Base-by-base conservation (phyloP, 768 basidiomycete species). In the Gyrodon lividus region DNA sequence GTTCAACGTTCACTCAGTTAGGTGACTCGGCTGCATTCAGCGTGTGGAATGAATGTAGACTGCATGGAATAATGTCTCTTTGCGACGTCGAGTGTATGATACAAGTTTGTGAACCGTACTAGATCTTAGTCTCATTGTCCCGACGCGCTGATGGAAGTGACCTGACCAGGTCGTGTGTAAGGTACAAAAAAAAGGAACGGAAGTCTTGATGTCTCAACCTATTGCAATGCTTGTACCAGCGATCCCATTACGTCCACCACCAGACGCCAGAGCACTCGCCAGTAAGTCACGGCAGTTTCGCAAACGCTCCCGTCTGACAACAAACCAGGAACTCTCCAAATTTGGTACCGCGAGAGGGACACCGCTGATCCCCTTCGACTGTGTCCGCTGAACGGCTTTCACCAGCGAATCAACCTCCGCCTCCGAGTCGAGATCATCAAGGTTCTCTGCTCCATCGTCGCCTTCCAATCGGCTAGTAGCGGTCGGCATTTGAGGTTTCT, bases 361-460 rank as follows among this genome's bases (percentile, higher is more conserved):
- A 5, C 79, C 84, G 37, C 86, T 73, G 22, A 83, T 57, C 2
- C 87, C 87, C 55, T 74, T 80, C 20, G 77, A 74, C 46, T 74
- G 75, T 1, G 86, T 82, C 2, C 67, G 65, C 43, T 79, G 75
- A 24, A 91, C 80, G 9, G 82, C 82, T 49, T 74, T 76, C 24
- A 87, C 77, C 22, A 93, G 74, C 13, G 82, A 79, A 46, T 94
- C 92, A 43, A 93, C 74, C 69, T 94, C 92, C 9, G 82, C 84
- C 60, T 93, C 91, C 4, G 90, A 92, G 65, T 93, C 90, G 56
- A 93, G 56, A 51, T 90, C 86, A 43, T 88, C 87, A 46, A 87
- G 68, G 55, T 91, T 86, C 65, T 91, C 88, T 37, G 77, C 76
- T 4, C 70, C 73, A 44, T 86, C 86, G 17, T 81, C 87, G 4